Conservation (phyloP, 2,329 filamentous ascomycete genomes). For the Biscogniauxia sp. region DNA sequence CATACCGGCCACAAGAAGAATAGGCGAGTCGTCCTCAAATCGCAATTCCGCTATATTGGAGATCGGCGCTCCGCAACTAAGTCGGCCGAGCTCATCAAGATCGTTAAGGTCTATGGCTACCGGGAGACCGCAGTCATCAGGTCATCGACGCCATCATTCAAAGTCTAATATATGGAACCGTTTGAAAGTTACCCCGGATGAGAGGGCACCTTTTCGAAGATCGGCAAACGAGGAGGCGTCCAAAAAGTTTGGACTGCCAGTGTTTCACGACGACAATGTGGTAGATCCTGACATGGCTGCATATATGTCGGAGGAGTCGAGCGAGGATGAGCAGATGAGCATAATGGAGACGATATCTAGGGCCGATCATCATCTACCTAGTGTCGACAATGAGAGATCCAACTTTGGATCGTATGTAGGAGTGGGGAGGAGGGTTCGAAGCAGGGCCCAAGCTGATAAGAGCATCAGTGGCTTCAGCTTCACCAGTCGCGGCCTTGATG, state of each 20-base stretch:
- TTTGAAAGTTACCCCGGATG: conserved; percentile 69
- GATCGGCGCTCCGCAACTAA: conserved; percentile 79
- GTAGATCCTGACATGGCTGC: conserved; percentile 95
- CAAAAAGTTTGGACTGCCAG: conserved; percentile 68
- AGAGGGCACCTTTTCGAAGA: conserved; percentile 84
- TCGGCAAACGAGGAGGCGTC: conserved; percentile 63
- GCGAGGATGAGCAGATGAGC: conserved; percentile 86
- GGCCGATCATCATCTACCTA: conserved; percentile 60
- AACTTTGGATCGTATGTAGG: conserved; percentile 71
- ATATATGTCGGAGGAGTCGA: conserved; percentile 95
- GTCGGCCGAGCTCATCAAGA: conserved; percentile 88
- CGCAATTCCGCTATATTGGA: conserved; percentile 87
- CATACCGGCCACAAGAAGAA: conserved; percentile 62
- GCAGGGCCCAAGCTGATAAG: conserved; percentile 67
- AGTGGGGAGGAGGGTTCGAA: conserved; percentile 71
- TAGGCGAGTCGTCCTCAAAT: conserved; percentile 69
- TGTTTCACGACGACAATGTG: conserved; percentile 98
- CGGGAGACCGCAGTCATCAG: conserved; percentile 70
- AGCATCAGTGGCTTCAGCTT: conserved; percentile 70
- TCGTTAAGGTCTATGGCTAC: conserved; percentile 74
- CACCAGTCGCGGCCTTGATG: conserved; percentile 66
- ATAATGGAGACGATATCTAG: conserved; percentile 76
- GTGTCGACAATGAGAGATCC: conserved; percentile 70
- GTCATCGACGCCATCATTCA: conserved; percentile 83
- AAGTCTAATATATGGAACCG: conserved; percentile 80